Base-by-base conservation (phyloP, 2,329 filamentous ascomycete genomes). In the Colletotrichum sp. region DNA sequence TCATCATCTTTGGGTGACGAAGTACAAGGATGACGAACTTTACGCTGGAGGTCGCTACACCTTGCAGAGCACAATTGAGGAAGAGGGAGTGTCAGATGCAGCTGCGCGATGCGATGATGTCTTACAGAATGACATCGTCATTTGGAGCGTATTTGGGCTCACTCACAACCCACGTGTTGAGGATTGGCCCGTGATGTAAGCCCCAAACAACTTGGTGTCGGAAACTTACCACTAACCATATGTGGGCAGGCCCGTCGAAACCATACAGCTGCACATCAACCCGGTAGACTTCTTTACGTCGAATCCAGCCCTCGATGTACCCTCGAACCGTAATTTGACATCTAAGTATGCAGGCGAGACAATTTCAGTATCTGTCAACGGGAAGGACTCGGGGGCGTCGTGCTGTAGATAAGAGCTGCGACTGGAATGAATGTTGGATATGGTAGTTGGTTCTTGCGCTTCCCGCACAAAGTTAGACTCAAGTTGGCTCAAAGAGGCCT, bases 81-180 rank as follows among this genome's bases (percentile, higher is more conserved):
- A 36, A 36, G 59, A 59, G 24, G 63, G 63, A 10, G 44, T 71
- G 28, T 30, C 39, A 13, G 62, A 64, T 30, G 39, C 59, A 30
- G 68, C 60, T 18, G 68, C 39, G n/a, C 28, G 68, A 8, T 59
- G 88, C 72, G 90, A 91, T 68, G 85, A 84, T 67, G 88, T 91
- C 63, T 86, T 88, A 72, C 89, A 92, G 76, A 86, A 87, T 5
- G 90, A 92, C 79, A 84, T 92, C 18, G 90, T 92, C 5, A 84
- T 90, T 66, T 92, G 87, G 76, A 82, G 91, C 22, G 90, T 92
- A 79, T 90, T 91, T 57, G 82, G 82, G 30, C 87, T 92, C 75
- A 92, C 90, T 32, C 90, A 92, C 75, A 86, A 90, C 71, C 88
- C 88, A 0, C 82, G 88, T 36, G 86, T 89, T 13, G 90, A 92